Percentiles rank a stretch among this genome's conserved stretches.
Evolutionary conservation across 1,284 basidiomycete species (phyloP).

Genomic region (Anthracocystis panici-leucophaei): DNA sequence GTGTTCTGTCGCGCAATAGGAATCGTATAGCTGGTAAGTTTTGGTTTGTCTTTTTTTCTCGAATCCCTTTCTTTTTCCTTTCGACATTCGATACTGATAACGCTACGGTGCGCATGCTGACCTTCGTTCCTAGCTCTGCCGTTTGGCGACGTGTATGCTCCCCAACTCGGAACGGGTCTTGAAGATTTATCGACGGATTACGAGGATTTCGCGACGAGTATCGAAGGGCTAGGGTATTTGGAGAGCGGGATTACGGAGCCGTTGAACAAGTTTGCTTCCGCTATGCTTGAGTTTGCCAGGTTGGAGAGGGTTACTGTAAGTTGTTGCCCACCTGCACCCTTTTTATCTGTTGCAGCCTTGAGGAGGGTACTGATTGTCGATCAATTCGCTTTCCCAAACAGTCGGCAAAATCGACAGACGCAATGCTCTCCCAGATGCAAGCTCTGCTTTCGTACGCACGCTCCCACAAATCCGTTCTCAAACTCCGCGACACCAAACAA

Average conservation of each 20-base stretch:
- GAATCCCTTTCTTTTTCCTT: background rate
- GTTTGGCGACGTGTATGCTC: conserved; percentile 62
- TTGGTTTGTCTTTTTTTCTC: background rate
- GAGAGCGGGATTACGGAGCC: conserved; percentile 98
- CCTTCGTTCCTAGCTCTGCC: conserved; percentile 49
- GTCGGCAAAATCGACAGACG: conserved; percentile 70
- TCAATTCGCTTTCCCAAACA: too few relatives aligned
- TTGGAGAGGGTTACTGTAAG: conserved; percentile 59
- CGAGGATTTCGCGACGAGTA: conserved; percentile 92
- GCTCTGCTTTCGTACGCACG: conserved; percentile 88
- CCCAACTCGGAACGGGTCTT: conserved; percentile 50
- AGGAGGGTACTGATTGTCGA: background rate
- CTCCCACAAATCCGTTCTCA: conserved; percentile 89
- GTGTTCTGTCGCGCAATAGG: conserved; percentile 57
- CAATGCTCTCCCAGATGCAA: conserved; percentile 87
- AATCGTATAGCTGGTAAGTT: conserved; percentile 79
- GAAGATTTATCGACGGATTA: conserved; percentile 86
- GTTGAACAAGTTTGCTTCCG: conserved; percentile 93
- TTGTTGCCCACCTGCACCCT: background rate
- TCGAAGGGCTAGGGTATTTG: conserved; percentile 95
- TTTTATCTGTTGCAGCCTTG: too few relatives aligned
- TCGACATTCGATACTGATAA: conserved; percentile 16
- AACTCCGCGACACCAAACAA: conserved; percentile 96
- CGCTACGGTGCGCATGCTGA: conserved; percentile 28
- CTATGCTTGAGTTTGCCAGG: conserved; percentile 80